These are phyloP conservation scores for Candida maris DNA, from an alignment of 805 yeast species.

Conservation along the genomic window DNA sequence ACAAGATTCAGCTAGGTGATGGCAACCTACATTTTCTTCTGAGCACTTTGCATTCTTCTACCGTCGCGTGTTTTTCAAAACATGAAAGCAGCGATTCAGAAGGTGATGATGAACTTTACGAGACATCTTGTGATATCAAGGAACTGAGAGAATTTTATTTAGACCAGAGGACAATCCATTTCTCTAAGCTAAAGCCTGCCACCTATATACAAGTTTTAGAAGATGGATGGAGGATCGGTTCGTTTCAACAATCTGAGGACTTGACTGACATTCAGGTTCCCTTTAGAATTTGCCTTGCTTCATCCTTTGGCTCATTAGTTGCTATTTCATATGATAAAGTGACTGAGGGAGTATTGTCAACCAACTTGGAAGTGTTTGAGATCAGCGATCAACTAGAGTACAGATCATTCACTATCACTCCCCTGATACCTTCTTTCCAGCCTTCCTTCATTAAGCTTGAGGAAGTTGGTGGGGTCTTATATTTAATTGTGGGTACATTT, in stretches of 20 bases:
- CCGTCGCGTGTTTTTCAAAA: slow-evolving; percentile 8
- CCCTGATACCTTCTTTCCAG: slow-evolving; percentile 11
- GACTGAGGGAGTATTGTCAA: slow-evolving; percentile 1
- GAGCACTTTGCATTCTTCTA: slow-evolving; percentile 12
- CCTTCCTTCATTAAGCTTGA: slow-evolving; percentile 15
- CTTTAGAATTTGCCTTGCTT: slow-evolving; percentile 15
- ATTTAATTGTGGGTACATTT: slow-evolving; percentile 18
- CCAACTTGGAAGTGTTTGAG: slow-evolving; percentile 16
- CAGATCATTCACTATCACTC: slow-evolving; percentile 4
- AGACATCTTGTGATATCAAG: slow-evolving; percentile 8
- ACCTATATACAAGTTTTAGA: slow-evolving; percentile 20
- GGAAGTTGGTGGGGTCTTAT: slow-evolving; percentile 1
- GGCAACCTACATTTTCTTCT: slow-evolving; percentile 13
- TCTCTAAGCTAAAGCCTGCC: slow-evolving; percentile 6
- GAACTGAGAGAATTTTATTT: slow-evolving; percentile 10
- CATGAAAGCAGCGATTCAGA: slow-evolving; percentile 5
- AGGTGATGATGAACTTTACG: slow-evolving; percentile 4
- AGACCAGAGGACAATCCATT: slow-evolving; percentile 14
- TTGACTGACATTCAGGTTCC: slow-evolving; percentile 11
- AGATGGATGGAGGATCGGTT: slow-evolving; percentile 23
- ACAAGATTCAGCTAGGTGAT: slow-evolving; percentile 6
- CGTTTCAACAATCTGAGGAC: slow-evolving; percentile 6
- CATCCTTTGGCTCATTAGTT: slow-evolving; percentile 7
- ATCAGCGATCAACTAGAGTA: slow-evolving; percentile 1
- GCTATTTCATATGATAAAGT: slow-evolving; percentile 17